Conservation (phyloP, 345 rosid species). For the Populus simonii region DNA sequence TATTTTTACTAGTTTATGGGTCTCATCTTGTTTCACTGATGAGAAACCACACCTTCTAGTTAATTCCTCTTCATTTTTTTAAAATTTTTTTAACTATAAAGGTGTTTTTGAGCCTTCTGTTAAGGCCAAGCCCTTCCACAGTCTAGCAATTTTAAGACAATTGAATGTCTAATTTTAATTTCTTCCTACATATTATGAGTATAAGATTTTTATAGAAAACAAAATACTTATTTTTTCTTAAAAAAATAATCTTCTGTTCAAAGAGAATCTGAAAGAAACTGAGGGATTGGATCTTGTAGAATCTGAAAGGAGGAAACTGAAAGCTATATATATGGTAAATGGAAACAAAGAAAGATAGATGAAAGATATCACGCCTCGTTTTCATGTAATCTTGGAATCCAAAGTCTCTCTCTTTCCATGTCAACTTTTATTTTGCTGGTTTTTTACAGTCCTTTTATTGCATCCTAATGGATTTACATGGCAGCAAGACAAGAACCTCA, state of each 20-base stretch:
- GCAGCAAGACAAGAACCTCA: slow-evolving; percentile 7
- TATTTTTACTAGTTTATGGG: neutral
- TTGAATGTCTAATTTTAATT: too few species aligned
- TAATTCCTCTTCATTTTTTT: neutral
- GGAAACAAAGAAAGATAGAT: slow-evolving; percentile 3
- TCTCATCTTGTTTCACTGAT: neutral
- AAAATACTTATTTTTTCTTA: too few species aligned
- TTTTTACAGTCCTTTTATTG: neutral
- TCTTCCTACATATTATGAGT: too few species aligned
- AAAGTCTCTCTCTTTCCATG: neutral
- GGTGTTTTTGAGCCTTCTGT: too few species aligned
- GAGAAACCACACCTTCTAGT: neutral
- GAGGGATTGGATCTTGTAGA: slow-evolving; percentile 1
- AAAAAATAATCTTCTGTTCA: too few species aligned
- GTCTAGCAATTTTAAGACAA: neutral
- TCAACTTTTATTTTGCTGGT: neutral
- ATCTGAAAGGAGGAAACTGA: neutral
- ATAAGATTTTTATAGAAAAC: too few species aligned
- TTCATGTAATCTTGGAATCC: neutral
- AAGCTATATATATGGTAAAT: slow-evolving; percentile 3
- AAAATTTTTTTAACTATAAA: too few species aligned
- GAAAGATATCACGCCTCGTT: neutral
- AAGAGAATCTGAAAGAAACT: neutral
- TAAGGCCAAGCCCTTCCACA: neutral
- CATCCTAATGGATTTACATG: neutral